These are phyloP conservation scores for Yueomyces sinensis DNA, from an alignment of 805 yeast species.

Conservation along the genomic window DNA sequence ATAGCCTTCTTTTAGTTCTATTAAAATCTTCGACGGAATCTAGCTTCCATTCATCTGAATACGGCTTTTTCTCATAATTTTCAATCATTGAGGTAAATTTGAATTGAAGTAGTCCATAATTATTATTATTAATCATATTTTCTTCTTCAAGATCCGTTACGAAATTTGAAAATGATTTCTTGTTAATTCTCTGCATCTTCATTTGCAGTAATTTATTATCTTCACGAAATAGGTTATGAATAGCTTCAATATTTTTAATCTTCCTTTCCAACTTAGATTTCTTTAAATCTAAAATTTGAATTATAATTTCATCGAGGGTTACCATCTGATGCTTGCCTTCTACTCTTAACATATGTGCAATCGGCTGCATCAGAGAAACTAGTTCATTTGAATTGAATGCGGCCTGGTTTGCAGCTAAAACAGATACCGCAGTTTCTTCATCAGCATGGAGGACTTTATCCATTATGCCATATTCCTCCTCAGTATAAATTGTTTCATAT, in stretches of 20 bases:
- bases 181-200: constrained; percentile 32
- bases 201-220: constrained; percentile 26
- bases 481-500: background rate
- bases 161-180: constrained; percentile 36
- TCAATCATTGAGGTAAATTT: background rate
- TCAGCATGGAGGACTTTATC: background rate
- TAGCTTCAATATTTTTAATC: constrained; percentile 4
- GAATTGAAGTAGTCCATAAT: constrained; percentile 20
- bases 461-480: background rate
- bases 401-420: background rate
- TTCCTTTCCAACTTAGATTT: constrained; percentile 10
- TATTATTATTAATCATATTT: constrained; percentile 25
- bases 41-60: constrained; percentile 29
- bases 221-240: constrained; percentile 12
- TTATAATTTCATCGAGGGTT: background rate
- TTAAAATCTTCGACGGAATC: constrained; percentile 62
- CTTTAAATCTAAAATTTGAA: constrained; percentile 7
- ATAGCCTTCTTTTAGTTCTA: constrained; percentile 49
- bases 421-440: background rate
- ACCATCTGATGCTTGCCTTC: background rate
- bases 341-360: background rate
- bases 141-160: constrained; percentile 48
- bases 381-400: background rate
- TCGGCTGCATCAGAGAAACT: background rate
- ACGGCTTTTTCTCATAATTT: background rate